These are phyloP conservation scores for Trapa bicornis DNA, from an alignment of 345 rosid species.

Conservation along the genomic window DNA sequence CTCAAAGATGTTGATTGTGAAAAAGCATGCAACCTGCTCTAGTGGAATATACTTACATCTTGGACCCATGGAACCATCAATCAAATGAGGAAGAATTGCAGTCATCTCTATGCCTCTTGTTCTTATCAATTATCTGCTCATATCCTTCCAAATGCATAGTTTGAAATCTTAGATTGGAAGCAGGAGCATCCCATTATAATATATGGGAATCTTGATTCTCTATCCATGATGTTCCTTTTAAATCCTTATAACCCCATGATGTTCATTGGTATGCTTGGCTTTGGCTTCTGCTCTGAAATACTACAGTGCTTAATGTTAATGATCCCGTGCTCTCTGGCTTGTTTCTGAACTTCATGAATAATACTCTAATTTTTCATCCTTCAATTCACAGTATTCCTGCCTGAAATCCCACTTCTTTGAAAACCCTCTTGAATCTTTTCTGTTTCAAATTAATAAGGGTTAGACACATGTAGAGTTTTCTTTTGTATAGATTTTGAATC, in stretches of 20 bases:
- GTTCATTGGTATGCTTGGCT: slow-evolving; percentile 7
- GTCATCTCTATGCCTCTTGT: neutral
- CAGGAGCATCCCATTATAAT: neutral
- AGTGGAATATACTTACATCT: neutral
- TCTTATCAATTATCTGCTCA: neutral
- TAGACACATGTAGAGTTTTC: neutral
- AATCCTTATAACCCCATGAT: neutral
- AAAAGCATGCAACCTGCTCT: slow-evolving; percentile 4
- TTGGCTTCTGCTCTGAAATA: slow-evolving; percentile 8
- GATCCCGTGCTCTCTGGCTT: too few species aligned
- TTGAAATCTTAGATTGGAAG: neutral
- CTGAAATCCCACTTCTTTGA: neutral
- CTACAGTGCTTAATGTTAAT: slow-evolving; percentile 5
- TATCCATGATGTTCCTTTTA: too few species aligned
- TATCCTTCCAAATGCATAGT: slow-evolving; percentile 5
- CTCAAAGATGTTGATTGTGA: slow-evolving; percentile 3
- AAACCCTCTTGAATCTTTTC: too few species aligned
- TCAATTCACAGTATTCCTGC: neutral
- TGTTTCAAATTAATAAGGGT: too few species aligned
- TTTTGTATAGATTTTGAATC: neutral
- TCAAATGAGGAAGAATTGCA: too few species aligned
- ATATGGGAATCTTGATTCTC: too few species aligned
- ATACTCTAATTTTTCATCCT: too few species aligned
- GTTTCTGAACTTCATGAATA: too few species aligned
- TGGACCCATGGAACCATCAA: neutral